Evolutionary conservation across 2,329 filamentous ascomycete species (phyloP), one percentile per base, ranked within the genome.

Genomic region (Sporothrix protearum): DNA sequence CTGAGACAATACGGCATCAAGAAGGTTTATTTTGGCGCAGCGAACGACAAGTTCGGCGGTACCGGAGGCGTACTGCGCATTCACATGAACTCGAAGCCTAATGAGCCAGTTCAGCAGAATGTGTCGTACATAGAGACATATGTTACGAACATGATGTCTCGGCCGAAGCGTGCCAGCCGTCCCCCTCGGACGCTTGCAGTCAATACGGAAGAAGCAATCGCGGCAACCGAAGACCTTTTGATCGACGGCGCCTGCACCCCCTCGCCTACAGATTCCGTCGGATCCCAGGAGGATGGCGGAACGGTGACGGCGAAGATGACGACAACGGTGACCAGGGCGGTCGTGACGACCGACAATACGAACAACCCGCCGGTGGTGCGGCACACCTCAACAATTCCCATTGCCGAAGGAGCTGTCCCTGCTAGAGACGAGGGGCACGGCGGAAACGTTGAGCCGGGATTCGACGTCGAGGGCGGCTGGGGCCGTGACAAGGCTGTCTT

Each of bases 11-110:
- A 96, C 75, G 88, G 89, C 16, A 94, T 99, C 80, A 88, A 91
- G 74, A 91, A 91, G 75, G 96, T 99, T 42, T 98, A 95, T 80
- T 99, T 96, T 80, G 96, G 96, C 4, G 97, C 94, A 73, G 89
- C 92, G 76, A 99, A 99, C 80, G 96, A 99, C 82, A 92, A 96
- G 72, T 99, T 99, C 82, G 96, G 96, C 8, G 96, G 96, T 42
- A 97, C 94, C 19, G 96, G 96, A 1, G 95, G 96, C 70, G 96
- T 99, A 16, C 89, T 99, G 79, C 91, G 90, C 76, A 89, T 98
- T 70, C 94, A 98, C 80, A 83, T 84, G 78, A 88, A 88, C 77
- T 87, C 86, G 77, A 84, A 73, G 80, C 74, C 73, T 61, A 49
- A 75, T 30, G 71, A 66, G 63, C 83, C 19, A 78, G 82, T 28